Evolutionary conservation across 331 rosid species (phyloP).

Genomic region (Pyracantha coccinea): DNA sequence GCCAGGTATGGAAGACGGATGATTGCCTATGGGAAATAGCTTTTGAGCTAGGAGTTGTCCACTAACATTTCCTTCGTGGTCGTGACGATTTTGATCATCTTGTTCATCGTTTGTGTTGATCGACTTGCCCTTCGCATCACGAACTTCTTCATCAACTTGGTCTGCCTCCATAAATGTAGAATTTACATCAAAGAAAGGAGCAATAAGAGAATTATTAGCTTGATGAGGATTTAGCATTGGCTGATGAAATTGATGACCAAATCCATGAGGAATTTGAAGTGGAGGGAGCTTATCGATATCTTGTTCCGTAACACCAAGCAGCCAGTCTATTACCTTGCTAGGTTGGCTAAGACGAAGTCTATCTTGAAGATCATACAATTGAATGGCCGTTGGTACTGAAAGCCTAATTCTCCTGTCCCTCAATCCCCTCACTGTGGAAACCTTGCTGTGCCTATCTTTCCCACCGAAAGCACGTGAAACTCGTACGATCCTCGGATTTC

Average conservation of each 20-base stretch:
- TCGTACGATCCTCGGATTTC: slow-evolving; percentile 83
- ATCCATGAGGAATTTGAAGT: slow-evolving; percentile 57
- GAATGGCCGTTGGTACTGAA: slow-evolving; percentile 83
- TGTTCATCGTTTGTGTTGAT: slow-evolving; percentile 26
- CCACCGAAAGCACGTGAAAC: slow-evolving; percentile 84
- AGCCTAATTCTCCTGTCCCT: slow-evolving; percentile 88
- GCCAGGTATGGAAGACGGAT: slow-evolving; percentile 28
- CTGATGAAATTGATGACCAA: slow-evolving; percentile 44
- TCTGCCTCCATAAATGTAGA: not conserved
- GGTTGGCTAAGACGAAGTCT: slow-evolving; percentile 76
- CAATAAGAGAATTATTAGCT: not conserved
- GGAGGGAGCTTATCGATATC: slow-evolving; percentile 94
- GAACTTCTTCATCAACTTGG: not conserved
- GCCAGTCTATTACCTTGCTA: slow-evolving; percentile 94
- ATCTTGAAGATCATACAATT: slow-evolving; percentile 85
- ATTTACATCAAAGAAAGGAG: slow-evolving; percentile 24
- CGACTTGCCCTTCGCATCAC: slow-evolving; percentile 35
- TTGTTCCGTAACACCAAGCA: slow-evolving; percentile 54
- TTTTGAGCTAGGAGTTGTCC: slow-evolving; percentile 37
- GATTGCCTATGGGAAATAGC: slow-evolving; percentile 27
- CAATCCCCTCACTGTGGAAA: slow-evolving; percentile 77
- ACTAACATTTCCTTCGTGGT: not conserved
- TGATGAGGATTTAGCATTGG: slow-evolving; percentile 33
- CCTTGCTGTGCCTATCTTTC: slow-evolving; percentile 95
- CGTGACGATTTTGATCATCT: slow-evolving; percentile 1